These are phyloP conservation scores for Hemisphaericaspora xylofermentans DNA, from an alignment of 1,139 yeast genomes.

Conservation along the genomic window DNA sequence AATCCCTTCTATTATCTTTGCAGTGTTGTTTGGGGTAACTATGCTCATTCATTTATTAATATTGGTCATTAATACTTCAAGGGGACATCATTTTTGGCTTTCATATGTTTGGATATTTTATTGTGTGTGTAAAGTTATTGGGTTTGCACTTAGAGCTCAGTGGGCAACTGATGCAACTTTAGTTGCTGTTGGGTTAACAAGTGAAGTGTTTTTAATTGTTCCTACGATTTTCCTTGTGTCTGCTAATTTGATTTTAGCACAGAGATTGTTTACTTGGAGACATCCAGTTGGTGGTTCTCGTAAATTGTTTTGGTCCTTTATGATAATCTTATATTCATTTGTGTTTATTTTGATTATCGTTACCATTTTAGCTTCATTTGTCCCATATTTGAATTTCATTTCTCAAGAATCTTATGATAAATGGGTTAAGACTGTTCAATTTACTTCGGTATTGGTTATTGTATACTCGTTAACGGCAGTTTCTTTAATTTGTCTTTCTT, in stretches of 20 bases:
- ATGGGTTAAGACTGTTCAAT: constrained; percentile 33
- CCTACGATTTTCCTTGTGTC: constrained; percentile 36
- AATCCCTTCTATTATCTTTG: constrained; percentile 33
- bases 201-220: constrained; percentile 35
- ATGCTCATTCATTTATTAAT: constrained; percentile 26
- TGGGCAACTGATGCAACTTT: constrained; percentile 31
- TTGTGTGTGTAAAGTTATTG: constrained; percentile 29
- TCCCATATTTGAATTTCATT: constrained; percentile 35
- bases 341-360: constrained; percentile 32
- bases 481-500: constrained; percentile 36
- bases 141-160: constrained; percentile 29
- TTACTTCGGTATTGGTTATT: constrained; percentile 31
- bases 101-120: constrained; percentile 34
- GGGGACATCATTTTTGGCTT: constrained; percentile 39
- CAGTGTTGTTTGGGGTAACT: constrained; percentile 28
- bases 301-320: constrained; percentile 33
- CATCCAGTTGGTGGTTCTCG: constrained; percentile 49
- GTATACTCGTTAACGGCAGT: constrained; percentile 38
- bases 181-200: constrained; percentile 29
- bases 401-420: constrained; percentile 19
- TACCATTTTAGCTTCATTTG: constrained; percentile 34
- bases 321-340: constrained; percentile 31
- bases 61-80: constrained; percentile 28
- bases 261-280: constrained; percentile 46
- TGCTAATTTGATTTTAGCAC: constrained; percentile 41